Conservation (phyloP, 2,329 filamentous ascomycete species). For the Venturia oleaginea region DNA sequence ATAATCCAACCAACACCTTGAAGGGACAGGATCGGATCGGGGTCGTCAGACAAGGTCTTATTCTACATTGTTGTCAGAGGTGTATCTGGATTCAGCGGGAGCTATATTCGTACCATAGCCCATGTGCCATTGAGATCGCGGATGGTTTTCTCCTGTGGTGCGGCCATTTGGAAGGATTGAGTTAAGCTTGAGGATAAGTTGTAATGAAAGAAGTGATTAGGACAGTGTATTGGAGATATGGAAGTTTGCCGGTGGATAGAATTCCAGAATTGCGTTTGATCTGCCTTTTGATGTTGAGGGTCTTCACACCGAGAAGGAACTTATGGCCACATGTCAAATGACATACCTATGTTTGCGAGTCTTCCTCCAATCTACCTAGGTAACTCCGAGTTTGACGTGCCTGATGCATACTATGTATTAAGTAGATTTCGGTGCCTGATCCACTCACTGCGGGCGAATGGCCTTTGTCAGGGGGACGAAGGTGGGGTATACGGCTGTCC, state of each 20-base stretch:
- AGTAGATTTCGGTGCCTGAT: not conserved
- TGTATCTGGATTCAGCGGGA: not conserved
- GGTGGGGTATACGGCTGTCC: not conserved
- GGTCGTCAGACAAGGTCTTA: constrained; percentile 59
- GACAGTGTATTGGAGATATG: not conserved
- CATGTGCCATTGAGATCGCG: constrained; percentile 31
- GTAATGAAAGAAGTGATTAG: not conserved
- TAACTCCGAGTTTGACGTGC: not conserved
- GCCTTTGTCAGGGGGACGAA: not conserved
- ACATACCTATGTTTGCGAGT: not conserved
- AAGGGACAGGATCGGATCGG: constrained; percentile 53
- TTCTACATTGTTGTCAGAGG: constrained; percentile 46
- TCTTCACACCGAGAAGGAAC: not conserved
- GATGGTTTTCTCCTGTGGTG: constrained; percentile 26
- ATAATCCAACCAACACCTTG: constrained; percentile 50
- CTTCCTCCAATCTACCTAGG: not conserved
- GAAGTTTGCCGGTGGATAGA: not conserved
- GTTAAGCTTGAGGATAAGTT: not conserved
- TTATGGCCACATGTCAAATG: not conserved
- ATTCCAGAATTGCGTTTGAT: not conserved
- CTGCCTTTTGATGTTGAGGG: not conserved
- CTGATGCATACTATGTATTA: not conserved
- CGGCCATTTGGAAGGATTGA: constrained; percentile 25
- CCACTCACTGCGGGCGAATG: not conserved
- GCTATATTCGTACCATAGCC: constrained; percentile 24